Base-by-base conservation (phyloP, 2,329 filamentous ascomycete genomes). In the Trichophyton mentagrophytes region DNA sequence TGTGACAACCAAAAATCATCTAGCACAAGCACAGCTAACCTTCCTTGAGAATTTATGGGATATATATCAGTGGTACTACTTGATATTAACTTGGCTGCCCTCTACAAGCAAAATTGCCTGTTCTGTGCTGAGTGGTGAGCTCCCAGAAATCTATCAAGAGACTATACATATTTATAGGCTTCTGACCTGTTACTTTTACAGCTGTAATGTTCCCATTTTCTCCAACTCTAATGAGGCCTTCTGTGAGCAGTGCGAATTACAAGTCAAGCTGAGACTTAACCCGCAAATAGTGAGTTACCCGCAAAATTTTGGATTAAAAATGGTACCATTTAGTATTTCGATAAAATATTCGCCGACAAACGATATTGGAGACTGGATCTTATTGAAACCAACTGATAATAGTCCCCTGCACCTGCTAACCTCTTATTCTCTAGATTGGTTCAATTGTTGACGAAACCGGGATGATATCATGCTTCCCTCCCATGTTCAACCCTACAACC, bases 191-290 rank as follows among this genome's bases (percentile, higher is more conserved):
- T 30, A 8, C 6, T 8, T 20, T 15, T 38, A 38, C 55, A 64
- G 63, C 65, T 80, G 78, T 65, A 75, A 73, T 6, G 71, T 76
- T 15, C 72, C 76, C 0, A 61, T 79, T 15, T 79, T 74, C 63
- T 73, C 75, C 4, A 80, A 79, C 59, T 64, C 69, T 9, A n/a
- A 53, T 8, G n/a, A n/a, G 6, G 63, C 36, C n/a, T 13, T 25
- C 6, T 65, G 64, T 42, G 46, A 51, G 3, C 63, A 64, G 44
- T 65, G 64, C 30, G 63, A 61, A 42, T 42, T 38, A 13, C 25
- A 62, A 30, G 17, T 65, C 30, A 57, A 63, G 22, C 58, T 65
- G 5, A 63, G 49, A 33, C 11, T 65, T 30, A 64, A 65, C 58
- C 64, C 63, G 13, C 60, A 64, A n/a, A 61, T 64, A 25, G 64